These are phyloP conservation scores for Solanum appendiculatum DNA, from an alignment of 257 asterid genomes.

Conservation along the genomic window DNA sequence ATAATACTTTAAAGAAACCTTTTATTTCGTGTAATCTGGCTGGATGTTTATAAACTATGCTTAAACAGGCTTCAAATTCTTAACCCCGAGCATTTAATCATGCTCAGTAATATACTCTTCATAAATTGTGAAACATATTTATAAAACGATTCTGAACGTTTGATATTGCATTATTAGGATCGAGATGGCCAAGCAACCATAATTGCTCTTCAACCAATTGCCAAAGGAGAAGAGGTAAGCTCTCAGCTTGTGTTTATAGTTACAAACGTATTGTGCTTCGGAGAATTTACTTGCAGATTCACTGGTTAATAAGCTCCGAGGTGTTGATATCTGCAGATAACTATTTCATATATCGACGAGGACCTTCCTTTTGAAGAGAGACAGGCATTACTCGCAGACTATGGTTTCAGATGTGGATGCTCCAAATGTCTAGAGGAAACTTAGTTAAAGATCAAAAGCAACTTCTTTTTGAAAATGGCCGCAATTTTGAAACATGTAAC, in stretches of 20 bases:
- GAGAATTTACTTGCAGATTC: neutral
- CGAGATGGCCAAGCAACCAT: conserved; percentile 77
- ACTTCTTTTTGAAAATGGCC: neutral
- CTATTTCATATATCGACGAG: conserved; percentile 88
- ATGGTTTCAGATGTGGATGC: conserved; percentile 78
- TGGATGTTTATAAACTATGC: neutral
- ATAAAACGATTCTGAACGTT: neutral
- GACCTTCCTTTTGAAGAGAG: conserved; percentile 70
- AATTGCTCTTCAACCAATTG: conserved; percentile 50
- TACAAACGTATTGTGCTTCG: neutral
- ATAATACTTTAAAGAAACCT: neutral
- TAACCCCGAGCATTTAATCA: neutral
- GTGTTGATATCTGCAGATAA: conserved; percentile 36
- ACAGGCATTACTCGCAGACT: conserved; percentile 63
- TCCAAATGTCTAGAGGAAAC: conserved; percentile 55
- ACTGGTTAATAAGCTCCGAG: neutral
- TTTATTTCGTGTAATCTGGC: neutral
- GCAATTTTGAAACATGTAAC: neutral
- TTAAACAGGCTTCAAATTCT: neutral
- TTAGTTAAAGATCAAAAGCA: neutral
- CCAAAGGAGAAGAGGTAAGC: conserved; percentile 71
- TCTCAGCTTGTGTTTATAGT: neutral
- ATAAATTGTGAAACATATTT: neutral
- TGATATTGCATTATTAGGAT: conserved; percentile 38
- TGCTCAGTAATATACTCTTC: neutral